Percentiles rank a stretch among this genome's conserved stretches.
Evolutionary conservation across 2,329 filamentous ascomycete species (phyloP).

Genomic region (Trichoderma afroharzianum): DNA sequence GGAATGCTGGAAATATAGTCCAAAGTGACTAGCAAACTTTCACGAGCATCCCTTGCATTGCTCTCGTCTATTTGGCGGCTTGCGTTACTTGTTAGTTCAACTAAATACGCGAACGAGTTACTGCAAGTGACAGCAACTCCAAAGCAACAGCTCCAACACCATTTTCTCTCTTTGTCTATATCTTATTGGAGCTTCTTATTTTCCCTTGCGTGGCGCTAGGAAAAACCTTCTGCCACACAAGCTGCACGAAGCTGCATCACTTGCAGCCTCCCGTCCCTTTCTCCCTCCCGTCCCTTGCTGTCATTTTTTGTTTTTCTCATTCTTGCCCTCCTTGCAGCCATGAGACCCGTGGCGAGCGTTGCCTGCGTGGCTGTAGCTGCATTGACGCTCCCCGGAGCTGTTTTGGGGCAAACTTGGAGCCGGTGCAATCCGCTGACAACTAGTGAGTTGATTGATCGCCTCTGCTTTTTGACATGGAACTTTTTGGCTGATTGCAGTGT

Average conservation of each 20-base stretch:
- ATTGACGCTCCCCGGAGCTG: conserved; percentile 23
- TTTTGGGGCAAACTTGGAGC: conserved; percentile 39
- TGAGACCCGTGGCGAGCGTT: conserved; percentile 14
- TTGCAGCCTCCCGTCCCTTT: background rate
- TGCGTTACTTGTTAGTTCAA: background rate
- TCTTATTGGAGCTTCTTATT: background rate
- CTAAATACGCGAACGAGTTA: background rate
- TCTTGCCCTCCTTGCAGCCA: conserved; percentile 13
- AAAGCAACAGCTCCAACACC: background rate
- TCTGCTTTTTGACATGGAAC: background rate
- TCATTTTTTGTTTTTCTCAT: background rate
- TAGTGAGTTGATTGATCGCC: conserved; percentile 26
- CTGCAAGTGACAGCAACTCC: background rate
- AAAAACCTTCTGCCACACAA: background rate
- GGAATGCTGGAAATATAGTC: conserved; percentile 7
- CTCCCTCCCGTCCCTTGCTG: background rate
- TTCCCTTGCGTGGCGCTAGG: conserved; percentile 12
- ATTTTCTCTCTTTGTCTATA: background rate
- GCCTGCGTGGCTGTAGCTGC: conserved; percentile 10
- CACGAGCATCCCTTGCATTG: background rate
- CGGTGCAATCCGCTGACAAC: conserved; percentile 38
- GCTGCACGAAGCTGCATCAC: conserved; percentile 3
- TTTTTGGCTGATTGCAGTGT: background rate
- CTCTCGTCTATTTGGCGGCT: background rate
- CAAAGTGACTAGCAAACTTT: background rate